phyloP scores from a whole-genome alignment of 2,329 filamentous ascomycete genomes.

The Claviceps sp. region DNA sequence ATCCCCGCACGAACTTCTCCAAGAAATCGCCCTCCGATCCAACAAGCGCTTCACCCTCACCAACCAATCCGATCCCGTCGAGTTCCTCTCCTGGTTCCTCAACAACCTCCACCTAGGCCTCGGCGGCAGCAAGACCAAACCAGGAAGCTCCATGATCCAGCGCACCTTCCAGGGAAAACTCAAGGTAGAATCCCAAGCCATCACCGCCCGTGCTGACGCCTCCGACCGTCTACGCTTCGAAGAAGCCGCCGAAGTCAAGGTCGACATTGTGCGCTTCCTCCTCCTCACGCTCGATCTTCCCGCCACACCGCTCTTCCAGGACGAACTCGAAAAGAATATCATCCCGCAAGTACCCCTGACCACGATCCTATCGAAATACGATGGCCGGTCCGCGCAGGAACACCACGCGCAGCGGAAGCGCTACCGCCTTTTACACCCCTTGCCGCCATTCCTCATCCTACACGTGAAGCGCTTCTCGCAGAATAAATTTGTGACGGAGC shows the following conservation, averaged over 20 bases:
- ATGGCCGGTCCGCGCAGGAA: slow-evolving; percentile 76
- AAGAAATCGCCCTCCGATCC: slow-evolving; percentile 82
- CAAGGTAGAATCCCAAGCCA: slow-evolving; percentile 84
- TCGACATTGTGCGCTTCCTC: slow-evolving; percentile 67
- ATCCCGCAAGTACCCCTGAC: slow-evolving; percentile 84
- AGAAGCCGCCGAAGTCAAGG: slow-evolving; percentile 70
- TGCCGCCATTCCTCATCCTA: slow-evolving; percentile 83
- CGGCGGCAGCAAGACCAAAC: slow-evolving; percentile 78
- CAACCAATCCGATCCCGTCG: slow-evolving; percentile 84
- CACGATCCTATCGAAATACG: slow-evolving; percentile 80
- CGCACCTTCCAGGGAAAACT: slow-evolving; percentile 86
- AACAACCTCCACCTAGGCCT: slow-evolving; percentile 89
- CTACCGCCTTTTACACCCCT: slow-evolving; percentile 77
- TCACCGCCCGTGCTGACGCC: slow-evolving; percentile 79
- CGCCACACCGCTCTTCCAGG: slow-evolving; percentile 85
- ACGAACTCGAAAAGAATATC: slow-evolving; percentile 87
- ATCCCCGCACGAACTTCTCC: slow-evolving; percentile 89
- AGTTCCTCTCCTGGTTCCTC: slow-evolving; percentile 94
- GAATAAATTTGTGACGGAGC: slow-evolving; percentile 92
- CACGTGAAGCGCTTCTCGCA: slow-evolving; percentile 95
- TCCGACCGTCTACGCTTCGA: slow-evolving; percentile 85
- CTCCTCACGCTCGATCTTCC: slow-evolving; percentile 90
- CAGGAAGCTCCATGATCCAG: slow-evolving; percentile 75
- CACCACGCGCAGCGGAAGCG: slow-evolving; percentile 78
- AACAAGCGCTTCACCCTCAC: slow-evolving; percentile 89